Evolutionary conservation across 2,329 filamentous ascomycete genomes (phyloP).

Genomic region (Trichoderma oligosporum): DNA sequence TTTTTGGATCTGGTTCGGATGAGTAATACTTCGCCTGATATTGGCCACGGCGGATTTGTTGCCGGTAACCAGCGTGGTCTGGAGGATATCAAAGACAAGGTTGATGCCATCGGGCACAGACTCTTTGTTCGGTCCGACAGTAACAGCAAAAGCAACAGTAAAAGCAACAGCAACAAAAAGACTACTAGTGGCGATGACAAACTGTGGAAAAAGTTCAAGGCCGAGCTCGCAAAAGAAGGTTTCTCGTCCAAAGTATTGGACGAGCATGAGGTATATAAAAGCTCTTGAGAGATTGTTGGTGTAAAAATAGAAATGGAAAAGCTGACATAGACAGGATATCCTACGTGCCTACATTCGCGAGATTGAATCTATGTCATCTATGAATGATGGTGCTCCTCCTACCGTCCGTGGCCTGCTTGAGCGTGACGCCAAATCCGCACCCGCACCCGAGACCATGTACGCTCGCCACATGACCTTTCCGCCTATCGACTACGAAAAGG

Average conservation of each 20-base stretch:
- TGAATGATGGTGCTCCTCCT: constrained; percentile 43
- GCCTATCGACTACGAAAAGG: constrained; percentile 41
- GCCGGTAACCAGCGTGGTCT: constrained; percentile 41
- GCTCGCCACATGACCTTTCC: constrained; percentile 11
- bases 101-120: constrained; percentile 53
- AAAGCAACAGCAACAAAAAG: constrained; percentile 37
- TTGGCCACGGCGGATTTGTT: constrained; percentile 30
- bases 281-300: not conserved
- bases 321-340: constrained; percentile 44
- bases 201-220: constrained; percentile 56
- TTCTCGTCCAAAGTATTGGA: constrained; percentile 53
- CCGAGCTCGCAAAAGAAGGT: constrained; percentile 56
- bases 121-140: constrained; percentile 45
- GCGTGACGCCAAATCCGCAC: constrained; percentile 33
- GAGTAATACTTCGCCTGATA: constrained; percentile 44
- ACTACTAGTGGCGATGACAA: constrained; percentile 45
- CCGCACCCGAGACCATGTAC: constrained; percentile 13
- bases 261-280: constrained; percentile 52
- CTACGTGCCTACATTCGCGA: constrained; percentile 59
- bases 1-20: constrained; percentile 58
- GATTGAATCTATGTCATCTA: constrained; percentile 48
- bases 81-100: constrained; percentile 56
- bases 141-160: constrained; percentile 35
- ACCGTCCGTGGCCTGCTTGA: constrained; percentile 54
- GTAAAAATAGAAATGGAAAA: constrained; percentile 2